These are phyloP conservation scores for Hypoxylon sp. DNA, from an alignment of 2,329 filamentous ascomycete species.

Conservation along the genomic window DNA sequence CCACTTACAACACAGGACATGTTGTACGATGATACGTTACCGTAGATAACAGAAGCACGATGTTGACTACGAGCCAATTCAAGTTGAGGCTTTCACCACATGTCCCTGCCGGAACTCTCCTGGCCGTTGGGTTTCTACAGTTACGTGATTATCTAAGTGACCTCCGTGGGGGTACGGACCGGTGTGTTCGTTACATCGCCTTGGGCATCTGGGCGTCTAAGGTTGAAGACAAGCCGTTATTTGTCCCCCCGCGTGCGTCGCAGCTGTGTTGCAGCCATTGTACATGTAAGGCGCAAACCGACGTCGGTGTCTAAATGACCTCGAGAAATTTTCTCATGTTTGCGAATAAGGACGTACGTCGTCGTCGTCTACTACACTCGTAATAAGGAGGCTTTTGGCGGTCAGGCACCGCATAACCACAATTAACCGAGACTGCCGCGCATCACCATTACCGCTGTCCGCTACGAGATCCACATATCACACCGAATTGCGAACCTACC, in stretches of 20 bases:
- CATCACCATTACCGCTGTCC: slow-evolving; percentile 36
- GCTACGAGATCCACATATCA: slow-evolving; percentile 13
- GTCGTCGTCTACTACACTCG: slow-evolving; percentile 14
- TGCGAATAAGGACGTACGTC: background rate
- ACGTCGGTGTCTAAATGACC: slow-evolving; percentile 13
- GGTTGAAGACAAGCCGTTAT: slow-evolving; percentile 9
- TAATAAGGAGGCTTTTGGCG: slow-evolving; percentile 30
- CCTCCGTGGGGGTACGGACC: slow-evolving; percentile 29
- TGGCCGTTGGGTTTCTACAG: slow-evolving; percentile 13
- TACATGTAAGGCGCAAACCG: slow-evolving; percentile 20
- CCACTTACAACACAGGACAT: background rate
- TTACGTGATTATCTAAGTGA: slow-evolving; percentile 8
- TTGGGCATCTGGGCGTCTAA: slow-evolving; percentile 26
- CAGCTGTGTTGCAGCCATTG: slow-evolving; percentile 28
- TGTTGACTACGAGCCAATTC: slow-evolving; percentile 2
- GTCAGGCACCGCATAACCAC: slow-evolving; percentile 25
- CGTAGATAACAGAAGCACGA: slow-evolving; percentile 7
- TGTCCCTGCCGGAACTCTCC: slow-evolving; percentile 15
- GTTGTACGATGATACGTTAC: background rate
- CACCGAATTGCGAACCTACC: background rate
- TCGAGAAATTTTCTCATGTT: background rate
- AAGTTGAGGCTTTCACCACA: slow-evolving; percentile 1
- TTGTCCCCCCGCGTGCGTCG: slow-evolving; percentile 18
- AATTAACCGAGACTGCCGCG: slow-evolving; percentile 22
- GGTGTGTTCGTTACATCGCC: slow-evolving; percentile 26